phyloP scores from a whole-genome alignment of 169 alveolate species.

The Eimeria brunetti region DNA sequence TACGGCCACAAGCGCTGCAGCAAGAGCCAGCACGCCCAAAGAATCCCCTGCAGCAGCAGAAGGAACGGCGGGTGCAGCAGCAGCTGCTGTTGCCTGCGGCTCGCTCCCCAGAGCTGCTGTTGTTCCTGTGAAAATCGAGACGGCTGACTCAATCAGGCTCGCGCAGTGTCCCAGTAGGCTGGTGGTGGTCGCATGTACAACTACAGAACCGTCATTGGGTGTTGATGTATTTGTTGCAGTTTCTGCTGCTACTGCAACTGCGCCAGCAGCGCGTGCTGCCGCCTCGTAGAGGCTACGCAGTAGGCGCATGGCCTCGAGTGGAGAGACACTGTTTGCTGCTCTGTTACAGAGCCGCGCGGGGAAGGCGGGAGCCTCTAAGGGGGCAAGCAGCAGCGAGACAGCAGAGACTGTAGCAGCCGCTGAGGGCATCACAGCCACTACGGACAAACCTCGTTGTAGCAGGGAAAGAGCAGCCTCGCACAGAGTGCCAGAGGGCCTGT shows the following conservation, averaged over 20 bases:
- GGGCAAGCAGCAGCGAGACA: conserved; percentile 11
- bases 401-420: conserved; percentile 39
- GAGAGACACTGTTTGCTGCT: neutral
- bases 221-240: neutral
- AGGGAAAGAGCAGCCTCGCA: conserved; percentile 26
- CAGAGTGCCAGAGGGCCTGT: neutral
- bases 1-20: conserved; percentile 55
- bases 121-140: neutral
- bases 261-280: conserved; percentile 22
- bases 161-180: conserved; percentile 26
- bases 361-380: neutral
- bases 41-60: conserved; percentile 10
- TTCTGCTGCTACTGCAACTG: conserved; percentile 32
- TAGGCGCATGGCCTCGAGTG: conserved; percentile 32
- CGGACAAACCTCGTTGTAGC: conserved; percentile 57
- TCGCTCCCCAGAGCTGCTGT: neutral
- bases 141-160: conserved; percentile 13
- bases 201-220: neutral
- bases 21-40: conserved; percentile 54
- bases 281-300: conserved; percentile 41
- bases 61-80: neutral
- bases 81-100: conserved; percentile 4
- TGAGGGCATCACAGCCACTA: neutral
- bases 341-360: conserved; percentile 23
- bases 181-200: conserved; percentile 11